Conservation (phyloP, 2,329 filamentous ascomycete genomes). For the Alternaria viburni region DNA sequence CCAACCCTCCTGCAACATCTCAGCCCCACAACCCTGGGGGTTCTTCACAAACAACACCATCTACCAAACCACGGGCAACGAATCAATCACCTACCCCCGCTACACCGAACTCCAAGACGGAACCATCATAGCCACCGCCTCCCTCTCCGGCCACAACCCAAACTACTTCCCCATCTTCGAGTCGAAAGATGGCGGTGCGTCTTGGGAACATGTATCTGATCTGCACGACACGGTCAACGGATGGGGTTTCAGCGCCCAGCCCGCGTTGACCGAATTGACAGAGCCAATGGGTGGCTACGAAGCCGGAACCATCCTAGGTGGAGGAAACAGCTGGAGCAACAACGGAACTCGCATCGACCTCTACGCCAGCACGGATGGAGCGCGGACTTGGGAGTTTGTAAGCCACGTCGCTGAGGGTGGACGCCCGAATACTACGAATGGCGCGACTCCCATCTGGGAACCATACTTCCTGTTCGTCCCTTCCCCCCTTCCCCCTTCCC, state of each 20-base stretch:
- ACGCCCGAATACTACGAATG: constrained; percentile 24
- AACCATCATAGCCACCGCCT: constrained; percentile 26
- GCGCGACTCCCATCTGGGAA: constrained; percentile 27
- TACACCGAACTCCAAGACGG: constrained; percentile 19
- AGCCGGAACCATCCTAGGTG: constrained; percentile 42
- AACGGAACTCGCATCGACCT: constrained; percentile 44
- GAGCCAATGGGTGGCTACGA: constrained; percentile 23
- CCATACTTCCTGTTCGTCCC: constrained; percentile 18
- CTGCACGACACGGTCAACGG: constrained; percentile 68
- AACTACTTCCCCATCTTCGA: constrained; percentile 50
- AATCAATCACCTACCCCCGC: constrained; percentile 25
- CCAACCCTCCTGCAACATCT: neutral
- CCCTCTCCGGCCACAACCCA: constrained; percentile 16
- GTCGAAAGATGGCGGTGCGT: constrained; percentile 53
- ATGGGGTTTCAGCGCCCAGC: constrained; percentile 64
- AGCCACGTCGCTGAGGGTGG: constrained; percentile 29
- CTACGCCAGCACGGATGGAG: constrained; percentile 28
- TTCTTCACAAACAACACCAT: constrained; percentile 30
- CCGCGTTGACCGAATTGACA: constrained; percentile 19
- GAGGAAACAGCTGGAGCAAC: constrained; percentile 58
- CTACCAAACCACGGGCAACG: constrained; percentile 18
- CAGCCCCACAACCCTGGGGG: constrained; percentile 17
- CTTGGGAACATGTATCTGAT: constrained; percentile 66
- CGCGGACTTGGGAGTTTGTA: constrained; percentile 29
- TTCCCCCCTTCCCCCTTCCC: too few species aligned